Percentiles rank a stretch among this genome's conserved stretches.
Evolutionary conservation across 2,329 filamentous ascomycete genomes (phyloP).

Genomic region (Rugonectria rugulosa): DNA sequence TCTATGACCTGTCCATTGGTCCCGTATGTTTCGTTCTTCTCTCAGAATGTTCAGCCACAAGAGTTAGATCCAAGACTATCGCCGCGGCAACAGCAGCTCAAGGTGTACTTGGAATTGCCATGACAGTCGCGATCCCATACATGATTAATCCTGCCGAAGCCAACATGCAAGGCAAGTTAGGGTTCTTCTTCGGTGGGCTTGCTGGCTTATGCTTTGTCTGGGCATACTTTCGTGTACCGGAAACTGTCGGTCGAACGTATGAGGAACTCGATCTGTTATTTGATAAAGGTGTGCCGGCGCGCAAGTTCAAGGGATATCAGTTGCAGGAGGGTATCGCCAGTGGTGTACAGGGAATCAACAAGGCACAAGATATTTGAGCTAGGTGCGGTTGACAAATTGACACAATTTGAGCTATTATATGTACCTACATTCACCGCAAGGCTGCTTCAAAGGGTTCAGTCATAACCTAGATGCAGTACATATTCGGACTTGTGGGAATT

Average conservation of each 20-base stretch:
- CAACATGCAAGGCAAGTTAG: slow-evolving; percentile 47
- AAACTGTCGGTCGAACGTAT: slow-evolving; percentile 43
- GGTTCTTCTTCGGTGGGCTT: slow-evolving; percentile 43
- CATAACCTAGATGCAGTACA: too few species aligned
- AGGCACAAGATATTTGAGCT: neutral
- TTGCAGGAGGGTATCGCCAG: neutral
- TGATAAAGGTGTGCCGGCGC: slow-evolving; percentile 39
- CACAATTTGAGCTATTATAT: too few species aligned
- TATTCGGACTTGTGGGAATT: too few species aligned
- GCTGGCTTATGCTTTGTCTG: slow-evolving; percentile 38
- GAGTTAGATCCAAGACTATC: slow-evolving; percentile 52
- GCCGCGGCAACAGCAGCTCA: slow-evolving; percentile 48
- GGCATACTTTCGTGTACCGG: slow-evolving; percentile 46
- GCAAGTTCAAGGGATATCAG: slow-evolving; percentile 43
- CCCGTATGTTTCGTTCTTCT: slow-evolving; percentile 54
- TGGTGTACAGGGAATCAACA: neutral
- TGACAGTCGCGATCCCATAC: slow-evolving; percentile 42
- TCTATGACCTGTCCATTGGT: slow-evolving; percentile 53
- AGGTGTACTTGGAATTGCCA: slow-evolving; percentile 38
- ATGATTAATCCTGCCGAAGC: slow-evolving; percentile 45
- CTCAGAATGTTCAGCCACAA: slow-evolving; percentile 50
- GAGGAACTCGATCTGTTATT: slow-evolving; percentile 47
- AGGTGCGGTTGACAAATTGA: too few species aligned
- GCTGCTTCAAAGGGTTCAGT: too few species aligned
- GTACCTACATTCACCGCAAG: too few species aligned